Percentiles rank a stretch among this genome's conserved stretches.
These are phyloP conservation scores for Pleoardoris graminearum DNA, from an alignment of 2,329 filamentous ascomycete genomes.

Conservation along the genomic window DNA sequence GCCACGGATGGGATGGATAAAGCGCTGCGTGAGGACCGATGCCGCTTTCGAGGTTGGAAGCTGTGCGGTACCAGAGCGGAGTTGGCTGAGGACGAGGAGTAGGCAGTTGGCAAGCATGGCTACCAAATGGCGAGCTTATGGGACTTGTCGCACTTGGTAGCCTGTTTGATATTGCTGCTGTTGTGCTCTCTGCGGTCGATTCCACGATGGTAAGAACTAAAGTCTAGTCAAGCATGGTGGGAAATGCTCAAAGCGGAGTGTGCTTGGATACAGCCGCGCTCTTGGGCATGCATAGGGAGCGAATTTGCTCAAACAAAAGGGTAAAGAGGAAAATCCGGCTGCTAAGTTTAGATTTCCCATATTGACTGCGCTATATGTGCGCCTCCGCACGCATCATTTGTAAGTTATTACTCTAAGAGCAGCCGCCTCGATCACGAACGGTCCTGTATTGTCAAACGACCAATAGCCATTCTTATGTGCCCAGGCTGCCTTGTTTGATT, in stretches of 20 bases:
- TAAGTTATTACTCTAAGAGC: neutral
- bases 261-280: neutral
- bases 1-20: constrained; percentile 11
- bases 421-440: constrained; percentile 1
- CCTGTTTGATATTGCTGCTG: neutral
- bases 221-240: neutral
- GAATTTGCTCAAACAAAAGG: neutral
- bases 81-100: constrained; percentile 49
- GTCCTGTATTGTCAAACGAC: neutral
- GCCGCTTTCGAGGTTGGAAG: constrained; percentile 7
- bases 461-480: neutral
- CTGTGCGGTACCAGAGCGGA: constrained; percentile 5
- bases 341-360: neutral
- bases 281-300: neutral
- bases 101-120: constrained; percentile 59
- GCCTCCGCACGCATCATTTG: constrained; percentile 2
- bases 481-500: neutral
- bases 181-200: neutral
- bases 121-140: neutral
- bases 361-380: constrained; percentile 1
- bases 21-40: constrained; percentile 15
- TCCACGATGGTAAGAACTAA: too few relatives aligned
- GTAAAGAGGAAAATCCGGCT: neutral
- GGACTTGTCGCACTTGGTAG: too few relatives aligned
- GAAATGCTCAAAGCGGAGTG: neutral